These are phyloP conservation scores for Rhizophagus prolifer DNA, from an alignment of 192 early-diverging fungal genomes.

Conservation along the genomic window DNA sequence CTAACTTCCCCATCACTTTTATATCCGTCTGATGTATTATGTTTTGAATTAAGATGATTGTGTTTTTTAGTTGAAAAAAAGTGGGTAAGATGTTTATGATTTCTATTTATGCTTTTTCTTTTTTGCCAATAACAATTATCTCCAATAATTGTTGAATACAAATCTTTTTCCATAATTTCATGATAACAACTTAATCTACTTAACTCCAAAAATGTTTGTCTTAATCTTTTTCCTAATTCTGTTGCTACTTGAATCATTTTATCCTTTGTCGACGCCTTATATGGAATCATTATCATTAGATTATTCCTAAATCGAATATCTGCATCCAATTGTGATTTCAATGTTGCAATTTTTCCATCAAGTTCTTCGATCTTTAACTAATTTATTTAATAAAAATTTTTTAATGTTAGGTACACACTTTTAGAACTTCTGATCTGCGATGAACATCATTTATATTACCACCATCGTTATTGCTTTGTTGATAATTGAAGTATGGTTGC, in stretches of 20 bases:
- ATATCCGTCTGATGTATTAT: not conserved
- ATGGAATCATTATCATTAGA: constrained; percentile 66
- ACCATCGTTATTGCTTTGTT: not conserved
- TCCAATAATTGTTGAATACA: constrained; percentile 24
- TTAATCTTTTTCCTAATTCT: constrained; percentile 53
- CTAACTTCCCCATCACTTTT: not conserved
- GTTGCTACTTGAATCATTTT: constrained; percentile 58
- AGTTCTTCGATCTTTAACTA: not conserved
- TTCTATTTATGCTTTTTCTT: constrained; percentile 10
- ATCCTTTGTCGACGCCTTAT: constrained; percentile 61
- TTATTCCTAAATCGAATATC: constrained; percentile 64
- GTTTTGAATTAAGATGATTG: not conserved
- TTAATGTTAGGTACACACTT: not conserved
- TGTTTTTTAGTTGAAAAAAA: not conserved
- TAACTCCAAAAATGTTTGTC: constrained; percentile 56
- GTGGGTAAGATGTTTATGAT: not conserved
- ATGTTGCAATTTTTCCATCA: constrained; percentile 8
- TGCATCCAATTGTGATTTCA: constrained; percentile 43
- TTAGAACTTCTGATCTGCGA: constrained; percentile 14
- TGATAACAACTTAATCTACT: constrained; percentile 71
- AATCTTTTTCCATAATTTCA: constrained; percentile 58
- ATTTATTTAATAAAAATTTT: too few species aligned
- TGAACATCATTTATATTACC: constrained; percentile 1
- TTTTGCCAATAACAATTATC: constrained; percentile 24
- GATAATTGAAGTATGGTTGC: constrained; percentile 5